Percentiles rank a stretch among this genome's conserved stretches.
Conservation (phyloP, 1,284 basidiomycete genomes). For the Malassezia furfur region DNA sequence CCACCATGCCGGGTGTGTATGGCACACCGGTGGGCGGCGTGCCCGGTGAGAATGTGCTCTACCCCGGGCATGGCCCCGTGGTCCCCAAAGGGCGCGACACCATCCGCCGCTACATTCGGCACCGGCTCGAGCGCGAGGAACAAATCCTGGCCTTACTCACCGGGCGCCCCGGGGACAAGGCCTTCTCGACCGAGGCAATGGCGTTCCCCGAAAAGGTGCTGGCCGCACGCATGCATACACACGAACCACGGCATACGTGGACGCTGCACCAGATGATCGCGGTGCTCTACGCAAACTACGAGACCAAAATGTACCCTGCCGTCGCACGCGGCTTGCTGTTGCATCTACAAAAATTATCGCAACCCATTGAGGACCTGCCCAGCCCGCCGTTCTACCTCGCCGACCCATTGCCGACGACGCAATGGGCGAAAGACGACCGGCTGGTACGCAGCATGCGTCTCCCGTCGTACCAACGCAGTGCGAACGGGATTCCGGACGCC, state of each 20-base stretch:
- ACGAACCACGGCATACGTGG: conserved; percentile 22
- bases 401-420: conserved; percentile 1
- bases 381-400: conserved; percentile 4
- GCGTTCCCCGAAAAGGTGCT: conserved; percentile 36
- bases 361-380: neutral
- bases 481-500: neutral
- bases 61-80: conserved; percentile 80
- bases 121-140: conserved; percentile 70
- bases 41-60: conserved; percentile 52
- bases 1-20: conserved; percentile 37
- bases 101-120: conserved; percentile 66
- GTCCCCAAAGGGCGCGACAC: conserved; percentile 55
- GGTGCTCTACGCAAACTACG: conserved; percentile 60
- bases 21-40: conserved; percentile 14
- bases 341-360: conserved; percentile 62
- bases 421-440: neutral
- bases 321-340: conserved; percentile 63
- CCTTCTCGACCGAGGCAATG: conserved; percentile 56
- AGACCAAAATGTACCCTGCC: conserved; percentile 60
- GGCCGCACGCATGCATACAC: conserved; percentile 18
- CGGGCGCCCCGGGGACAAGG: conserved; percentile 37
- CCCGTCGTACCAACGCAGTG: conserved; percentile 6
- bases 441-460: conserved; percentile 3
- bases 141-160: conserved; percentile 62
- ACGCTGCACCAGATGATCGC: conserved; percentile 33